These are phyloP conservation scores for Phytophthora fragariae DNA, from an alignment of 352 stramenopile species.

Conservation along the genomic window DNA sequence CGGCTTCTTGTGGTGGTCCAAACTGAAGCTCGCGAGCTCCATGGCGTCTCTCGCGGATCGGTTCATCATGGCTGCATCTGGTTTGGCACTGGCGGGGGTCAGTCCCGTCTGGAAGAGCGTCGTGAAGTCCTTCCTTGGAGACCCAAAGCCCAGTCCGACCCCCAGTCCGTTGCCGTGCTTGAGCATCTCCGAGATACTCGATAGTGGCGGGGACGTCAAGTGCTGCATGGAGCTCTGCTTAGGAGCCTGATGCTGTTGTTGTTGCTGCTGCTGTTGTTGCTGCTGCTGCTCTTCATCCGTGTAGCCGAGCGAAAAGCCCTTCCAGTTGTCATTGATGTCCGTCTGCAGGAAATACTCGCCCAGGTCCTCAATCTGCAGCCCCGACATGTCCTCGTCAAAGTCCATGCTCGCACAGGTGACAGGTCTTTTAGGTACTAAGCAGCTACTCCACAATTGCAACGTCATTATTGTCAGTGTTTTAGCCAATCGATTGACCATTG, in stretches of 20 bases:
- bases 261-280: conserved; percentile 23
- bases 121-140: conserved; percentile 41
- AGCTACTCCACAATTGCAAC: no score
- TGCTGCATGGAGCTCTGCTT: conserved; percentile 20
- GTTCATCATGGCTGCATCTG: conserved; percentile 38
- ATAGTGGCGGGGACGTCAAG: conserved; percentile 49
- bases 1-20: conserved; percentile 45
- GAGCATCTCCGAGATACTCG: conserved; percentile 58
- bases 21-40: conserved; percentile 49
- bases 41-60: conserved; percentile 36
- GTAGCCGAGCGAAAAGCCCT: conserved; percentile 76
- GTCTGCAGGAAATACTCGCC: conserved; percentile 75
- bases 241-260: neutral
- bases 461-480: no score
- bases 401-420: conserved; percentile 43
- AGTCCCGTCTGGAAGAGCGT: conserved; percentile 37
- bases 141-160: conserved; percentile 36
- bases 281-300: conserved; percentile 52
- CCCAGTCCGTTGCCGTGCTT: conserved; percentile 41
- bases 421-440: neutral
- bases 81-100: conserved; percentile 34
- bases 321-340: conserved; percentile 72
- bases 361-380: conserved; percentile 78
- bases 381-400: conserved; percentile 76
- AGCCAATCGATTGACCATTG: neutral